Evolutionary conservation across 495 filamentous ascomycete genomes (phyloP).

Genomic region (Aspergillus olivimuriae): DNA sequence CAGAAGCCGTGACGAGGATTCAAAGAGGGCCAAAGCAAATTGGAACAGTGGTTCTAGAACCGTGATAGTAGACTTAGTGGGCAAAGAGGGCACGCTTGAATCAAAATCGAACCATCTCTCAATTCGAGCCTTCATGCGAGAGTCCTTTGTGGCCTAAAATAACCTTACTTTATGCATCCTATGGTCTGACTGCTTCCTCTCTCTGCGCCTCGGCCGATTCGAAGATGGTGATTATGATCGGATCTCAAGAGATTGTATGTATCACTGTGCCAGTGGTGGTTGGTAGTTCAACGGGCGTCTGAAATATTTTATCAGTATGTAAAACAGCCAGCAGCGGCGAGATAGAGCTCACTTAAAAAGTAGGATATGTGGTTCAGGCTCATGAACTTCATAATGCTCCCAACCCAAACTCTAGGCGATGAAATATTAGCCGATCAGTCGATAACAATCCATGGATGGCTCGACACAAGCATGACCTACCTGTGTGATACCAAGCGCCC

Average conservation of each 20-base stretch:
- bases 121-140: slow-evolving; percentile 26
- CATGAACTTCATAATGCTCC: slow-evolving; percentile 99
- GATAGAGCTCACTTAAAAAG: slow-evolving; percentile 99
- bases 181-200: neutral
- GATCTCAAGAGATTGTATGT: neutral
- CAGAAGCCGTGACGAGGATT: slow-evolving; percentile 1
- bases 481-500: slow-evolving; percentile 93
- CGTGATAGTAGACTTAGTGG: slow-evolving; percentile 6
- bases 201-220: neutral
- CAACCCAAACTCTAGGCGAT: slow-evolving; percentile 98
- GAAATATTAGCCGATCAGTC: too few relatives aligned
- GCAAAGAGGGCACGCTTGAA: slow-evolving; percentile 9
- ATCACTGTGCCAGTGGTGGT: slow-evolving; percentile 51
- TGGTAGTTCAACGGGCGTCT: slow-evolving; percentile 87
- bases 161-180: slow-evolving; percentile 7
- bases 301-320: neutral
- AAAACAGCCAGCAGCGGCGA: too few relatives aligned
- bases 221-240: neutral
- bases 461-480: slow-evolving; percentile 50
- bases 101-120: slow-evolving; percentile 28
- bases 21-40: neutral
- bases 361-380: slow-evolving; percentile 95
- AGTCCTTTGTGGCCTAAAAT: slow-evolving; percentile 16
- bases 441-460: too few relatives aligned
- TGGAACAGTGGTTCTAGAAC: neutral